Evolutionary conservation across 116 monocot species (phyloP).

Genomic region (Cymodocea nodosa): DNA sequence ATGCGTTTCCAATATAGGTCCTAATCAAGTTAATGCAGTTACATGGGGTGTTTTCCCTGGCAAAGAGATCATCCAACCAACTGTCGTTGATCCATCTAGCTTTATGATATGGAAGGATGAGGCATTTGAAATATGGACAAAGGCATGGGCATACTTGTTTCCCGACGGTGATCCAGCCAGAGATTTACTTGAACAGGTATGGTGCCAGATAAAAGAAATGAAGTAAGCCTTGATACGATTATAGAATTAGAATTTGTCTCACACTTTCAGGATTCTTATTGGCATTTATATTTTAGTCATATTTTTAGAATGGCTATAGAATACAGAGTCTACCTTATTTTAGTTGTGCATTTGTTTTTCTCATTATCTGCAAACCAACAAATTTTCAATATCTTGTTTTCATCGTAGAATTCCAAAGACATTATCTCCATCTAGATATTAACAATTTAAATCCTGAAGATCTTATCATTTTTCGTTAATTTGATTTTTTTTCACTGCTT

Average conservation of each 20-base stretch:
- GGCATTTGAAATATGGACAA: constrained; percentile 85
- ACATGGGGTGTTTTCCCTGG: constrained; percentile 94
- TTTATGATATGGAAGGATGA: constrained; percentile 94
- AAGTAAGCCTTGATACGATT: neutral
- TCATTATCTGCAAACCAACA: neutral
- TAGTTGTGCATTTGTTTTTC: neutral
- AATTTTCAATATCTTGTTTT: too few relatives aligned
- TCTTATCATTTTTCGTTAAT: neutral
- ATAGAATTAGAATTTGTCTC: neutral
- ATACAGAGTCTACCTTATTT: too few relatives aligned
- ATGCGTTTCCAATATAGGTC: constrained; percentile 43
- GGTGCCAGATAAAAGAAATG: neutral
- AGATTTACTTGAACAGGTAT: constrained; percentile 34
- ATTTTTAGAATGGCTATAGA: too few relatives aligned
- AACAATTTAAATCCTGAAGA: too few relatives aligned
- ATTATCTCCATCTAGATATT: too few relatives aligned
- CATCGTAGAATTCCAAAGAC: too few relatives aligned
- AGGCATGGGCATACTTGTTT: constrained; percentile 66
- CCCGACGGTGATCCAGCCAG: constrained; percentile 61
- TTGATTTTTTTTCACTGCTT: neutral
- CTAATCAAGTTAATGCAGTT: constrained; percentile 72
- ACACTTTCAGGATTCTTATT: neutral
- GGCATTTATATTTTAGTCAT: neutral
- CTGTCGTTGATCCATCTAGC: constrained; percentile 70
- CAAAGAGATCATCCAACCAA: constrained; percentile 84